Conservation (phyloP, 768 basidiomycete genomes). For the Lactarius trivialis region DNA sequence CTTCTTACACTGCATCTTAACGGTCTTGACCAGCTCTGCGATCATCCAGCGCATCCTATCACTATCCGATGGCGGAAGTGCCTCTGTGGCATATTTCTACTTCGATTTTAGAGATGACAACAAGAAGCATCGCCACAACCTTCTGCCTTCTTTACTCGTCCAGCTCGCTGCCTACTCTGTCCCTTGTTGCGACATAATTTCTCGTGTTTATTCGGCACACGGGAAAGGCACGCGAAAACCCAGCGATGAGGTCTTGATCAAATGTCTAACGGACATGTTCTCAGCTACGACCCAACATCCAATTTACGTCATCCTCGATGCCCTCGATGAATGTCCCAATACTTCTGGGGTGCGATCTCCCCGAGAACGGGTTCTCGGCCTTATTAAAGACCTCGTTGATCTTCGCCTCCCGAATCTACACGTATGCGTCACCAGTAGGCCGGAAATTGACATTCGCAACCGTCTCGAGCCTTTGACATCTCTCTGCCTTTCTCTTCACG, state of each 20-base stretch:
- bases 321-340: neutral
- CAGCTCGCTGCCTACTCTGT: neutral
- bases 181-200: no score
- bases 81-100: no score
- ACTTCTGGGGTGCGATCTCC: neutral
- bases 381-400: no score
- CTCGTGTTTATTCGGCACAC: no score
- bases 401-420: no score
- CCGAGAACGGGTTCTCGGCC: neutral
- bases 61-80: neutral
- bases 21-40: neutral
- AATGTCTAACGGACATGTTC: neutral
- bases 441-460: neutral
- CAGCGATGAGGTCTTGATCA: no score
- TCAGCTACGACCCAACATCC: neutral
- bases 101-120: no score
- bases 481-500: neutral
- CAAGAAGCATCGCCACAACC: no score
- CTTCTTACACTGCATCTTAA: no score
- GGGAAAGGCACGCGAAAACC: no score
- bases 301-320: neutral
- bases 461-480: neutral
- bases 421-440: neutral
- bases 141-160: neutral
- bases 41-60: no score